Evolutionary conservation across 73 alveolate genomes (phyloP), one percentile per base, ranked within the genome.

Genomic region (Paramecium biaurelia): DNA sequence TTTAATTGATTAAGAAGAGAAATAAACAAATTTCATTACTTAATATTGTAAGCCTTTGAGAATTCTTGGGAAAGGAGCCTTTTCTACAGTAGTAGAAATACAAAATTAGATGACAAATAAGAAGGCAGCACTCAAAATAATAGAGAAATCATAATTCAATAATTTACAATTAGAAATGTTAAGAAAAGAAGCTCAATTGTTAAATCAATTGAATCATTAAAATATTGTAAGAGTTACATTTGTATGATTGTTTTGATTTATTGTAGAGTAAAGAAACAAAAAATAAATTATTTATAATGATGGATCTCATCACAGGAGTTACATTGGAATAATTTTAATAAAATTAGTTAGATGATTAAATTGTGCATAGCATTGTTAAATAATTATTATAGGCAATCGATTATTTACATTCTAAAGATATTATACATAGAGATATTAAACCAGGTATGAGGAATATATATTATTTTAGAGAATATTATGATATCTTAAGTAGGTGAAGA

Each of bases 191-290:
- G 86, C 63, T 28, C 56, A 72, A 15, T 32, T 72, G 18, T 35
- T 72, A 42, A 38, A 72, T 72, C 18, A 32, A 35, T 35, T 72
- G 58, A 35, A 23, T 38, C 86, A 72, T 72, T 42, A 34, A 15
- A 72, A 72, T 35, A 72, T 72, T 34, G 86, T 72, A 23, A 72
- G 86, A 72, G 58, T 72, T 32, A 72, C 56, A 34, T 72, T 72
- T 72, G 86, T 72, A 72, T 28, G 45, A 11, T 72, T 53, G 84
- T 21, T 72, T 35, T 28, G 37, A 35, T 21, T 23, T 72, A 72
- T 72, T 72, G 21, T 30, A 72, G 86, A 35, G 59, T 72, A 72
- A 72, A 38, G 86, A 72, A 37, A 72, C 86, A 20, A 72, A 72
- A 72, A 72, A 12, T 37, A 72, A 72, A 38, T 34, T 72, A 15